A percentile compares a stretch with the other conserved stretches of the same genome.
Conservation (phyloP, 257 asterid species). For the Haberlea rhodopensis region DNA sequence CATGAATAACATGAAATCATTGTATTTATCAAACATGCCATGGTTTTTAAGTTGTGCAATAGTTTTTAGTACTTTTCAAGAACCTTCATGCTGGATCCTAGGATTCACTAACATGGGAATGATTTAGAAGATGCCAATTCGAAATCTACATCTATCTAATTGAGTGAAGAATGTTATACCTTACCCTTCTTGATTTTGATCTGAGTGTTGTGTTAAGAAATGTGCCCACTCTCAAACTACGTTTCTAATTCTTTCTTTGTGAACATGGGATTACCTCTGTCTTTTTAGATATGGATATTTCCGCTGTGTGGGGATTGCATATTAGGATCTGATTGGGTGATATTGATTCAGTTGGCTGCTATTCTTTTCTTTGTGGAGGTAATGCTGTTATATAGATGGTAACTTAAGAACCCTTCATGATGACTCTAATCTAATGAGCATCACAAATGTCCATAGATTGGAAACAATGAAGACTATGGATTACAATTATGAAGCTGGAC, state of each 20-base stretch:
- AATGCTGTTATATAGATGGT: slow-evolving; percentile 66
- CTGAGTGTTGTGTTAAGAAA: slow-evolving; percentile 23
- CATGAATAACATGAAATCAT: neutral
- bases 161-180: neutral
- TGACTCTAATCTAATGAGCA: slow-evolving; percentile 79
- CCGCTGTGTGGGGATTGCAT: slow-evolving; percentile 83
- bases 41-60: neutral
- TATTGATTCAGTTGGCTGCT: slow-evolving; percentile 66
- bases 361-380: slow-evolving; percentile 78
- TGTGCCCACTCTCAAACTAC: slow-evolving; percentile 23
- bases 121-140: neutral
- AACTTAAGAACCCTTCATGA: slow-evolving; percentile 67
- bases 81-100: neutral
- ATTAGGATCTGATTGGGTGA: slow-evolving; percentile 71
- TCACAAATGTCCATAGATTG: slow-evolving; percentile 82
- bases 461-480: slow-evolving; percentile 78
- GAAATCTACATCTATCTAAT: slow-evolving; percentile 10
- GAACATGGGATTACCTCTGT: slow-evolving; percentile 48
- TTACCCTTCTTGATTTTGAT: slow-evolving; percentile 2
- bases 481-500: slow-evolving; percentile 76
- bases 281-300: slow-evolving; percentile 76
- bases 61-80: slow-evolving; percentile 14
- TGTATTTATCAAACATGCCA: neutral
- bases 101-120: neutral
- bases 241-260: slow-evolving; percentile 25